Base-by-base conservation (phyloP, 352 stramenopile species). In the Globisporangium mamillatum region DNA sequence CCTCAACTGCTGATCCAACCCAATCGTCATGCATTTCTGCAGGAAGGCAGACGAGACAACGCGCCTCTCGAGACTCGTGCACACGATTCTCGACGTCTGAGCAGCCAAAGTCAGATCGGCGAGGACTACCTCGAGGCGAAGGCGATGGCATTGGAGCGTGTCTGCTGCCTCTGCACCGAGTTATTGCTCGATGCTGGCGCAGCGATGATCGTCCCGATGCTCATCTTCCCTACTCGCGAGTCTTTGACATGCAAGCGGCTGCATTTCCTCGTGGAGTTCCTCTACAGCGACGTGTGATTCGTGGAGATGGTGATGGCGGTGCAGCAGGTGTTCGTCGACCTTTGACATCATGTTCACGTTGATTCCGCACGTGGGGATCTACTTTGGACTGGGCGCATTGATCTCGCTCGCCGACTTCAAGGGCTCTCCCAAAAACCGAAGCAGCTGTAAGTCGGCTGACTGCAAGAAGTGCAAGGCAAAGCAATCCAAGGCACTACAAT, bases 301-400 rank as follows among this genome's bases (percentile, higher is more conserved):
- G 24, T 58, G 22, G 24, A 58, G 52, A 36, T 58, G 52, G 52
- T 58, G 22, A 58, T 58, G 52, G 52, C 52, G 2, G 52, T 24
- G 4, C 52, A 58, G 52, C 52, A 58, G 24, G 24, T 36, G 22
- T 58, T 58, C 52, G 52, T 58, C 24, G 24, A 12, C 52, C 12
- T 58, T n/a, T 7, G 24, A 58, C 24, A 38, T 58, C 24, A 36
- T 58, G 52, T 36, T 58, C 52, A 58, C 52, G 52, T 16, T 58
- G 9, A 58, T 58, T 12, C 52, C 52, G 24, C 52, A 58, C 24
- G 10, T 36, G 6, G 52, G 24, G 24, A 58, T 58, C 52, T 58
- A 58, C 52, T 58, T 58, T 58, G 52, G 52, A 8, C 52, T 58
- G 52, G n/a, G 24, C 14, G 20, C 16, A 24, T 36, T 58, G 24